phyloP scores from a whole-genome alignment of 768 basidiomycete genomes.

The Tulasnella calospora region DNA sequence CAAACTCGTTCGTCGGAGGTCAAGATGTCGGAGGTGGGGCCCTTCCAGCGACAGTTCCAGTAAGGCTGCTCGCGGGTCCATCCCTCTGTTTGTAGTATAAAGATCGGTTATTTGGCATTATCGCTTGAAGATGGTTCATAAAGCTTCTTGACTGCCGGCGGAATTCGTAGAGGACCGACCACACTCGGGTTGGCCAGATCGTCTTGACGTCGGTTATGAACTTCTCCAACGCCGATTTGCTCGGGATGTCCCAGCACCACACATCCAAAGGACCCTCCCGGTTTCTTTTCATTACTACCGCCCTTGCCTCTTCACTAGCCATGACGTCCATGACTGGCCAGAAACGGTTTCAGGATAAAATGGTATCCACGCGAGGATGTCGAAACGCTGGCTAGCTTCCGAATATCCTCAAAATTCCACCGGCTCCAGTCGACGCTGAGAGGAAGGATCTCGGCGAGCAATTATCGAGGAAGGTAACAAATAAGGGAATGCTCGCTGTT shows the following conservation, averaged over 20 bases:
- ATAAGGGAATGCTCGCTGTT: background rate
- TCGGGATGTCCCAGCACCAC: background rate
- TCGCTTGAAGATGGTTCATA: background rate
- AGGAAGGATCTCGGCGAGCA: background rate
- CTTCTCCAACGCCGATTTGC: background rate
- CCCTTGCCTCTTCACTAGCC: background rate
- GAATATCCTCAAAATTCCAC: background rate
- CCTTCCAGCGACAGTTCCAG: background rate
- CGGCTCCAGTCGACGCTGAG: background rate
- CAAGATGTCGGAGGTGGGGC: background rate
- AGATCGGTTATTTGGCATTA: background rate
- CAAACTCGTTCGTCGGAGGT: background rate
- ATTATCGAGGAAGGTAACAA: background rate
- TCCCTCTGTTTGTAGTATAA: background rate
- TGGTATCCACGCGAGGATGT: background rate
- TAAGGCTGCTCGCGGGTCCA: background rate
- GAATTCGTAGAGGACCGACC: too few species aligned
- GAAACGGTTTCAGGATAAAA: background rate
- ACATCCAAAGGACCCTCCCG: background rate
- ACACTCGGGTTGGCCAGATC: background rate
- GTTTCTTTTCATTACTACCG: background rate
- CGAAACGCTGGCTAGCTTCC: background rate
- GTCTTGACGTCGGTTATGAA: background rate
- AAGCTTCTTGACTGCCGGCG: background rate
- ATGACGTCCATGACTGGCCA: background rate